A percentile compares a stretch with the other conserved stretches of the same genome.
phyloP scores from a whole-genome alignment of 345 rosid species.

The Syzygium aromaticum region DNA sequence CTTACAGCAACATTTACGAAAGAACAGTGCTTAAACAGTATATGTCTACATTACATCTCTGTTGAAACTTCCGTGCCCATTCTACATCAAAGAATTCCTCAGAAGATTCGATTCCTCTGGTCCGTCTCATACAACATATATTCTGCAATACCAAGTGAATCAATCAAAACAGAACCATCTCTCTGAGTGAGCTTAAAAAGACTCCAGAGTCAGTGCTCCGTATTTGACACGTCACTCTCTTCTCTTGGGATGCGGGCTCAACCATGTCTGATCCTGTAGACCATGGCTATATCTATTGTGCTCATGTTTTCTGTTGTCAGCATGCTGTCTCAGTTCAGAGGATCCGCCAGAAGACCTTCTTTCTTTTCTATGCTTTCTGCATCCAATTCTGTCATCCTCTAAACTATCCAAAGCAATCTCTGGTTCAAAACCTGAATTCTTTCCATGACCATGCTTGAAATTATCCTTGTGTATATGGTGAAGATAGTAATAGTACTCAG shows the following conservation, averaged over 20 bases:
- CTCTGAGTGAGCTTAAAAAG: background rate
- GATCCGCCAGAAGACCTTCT: conserved; percentile 7
- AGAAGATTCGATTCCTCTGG: background rate
- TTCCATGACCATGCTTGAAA: conserved; percentile 34
- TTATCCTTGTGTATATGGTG: conserved; percentile 46
- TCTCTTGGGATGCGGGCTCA: conserved; percentile 1
- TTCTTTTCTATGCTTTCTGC: conserved; percentile 16
- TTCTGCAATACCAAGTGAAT: background rate
- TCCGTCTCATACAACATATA: background rate
- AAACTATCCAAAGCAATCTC: conserved; percentile 17
- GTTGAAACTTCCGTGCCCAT: background rate
- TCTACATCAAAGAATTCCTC: background rate
- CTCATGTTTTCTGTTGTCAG: background rate
- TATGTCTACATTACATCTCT: background rate
- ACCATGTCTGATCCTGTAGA: conserved; percentile 1
- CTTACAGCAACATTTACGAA: background rate
- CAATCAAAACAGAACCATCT: background rate
- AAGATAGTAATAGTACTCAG: conserved; percentile 36
- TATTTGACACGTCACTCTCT: background rate
- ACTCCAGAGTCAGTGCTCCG: background rate
- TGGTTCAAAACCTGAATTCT: conserved; percentile 18
- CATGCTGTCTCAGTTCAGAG: conserved; percentile 1
- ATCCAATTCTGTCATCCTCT: conserved; percentile 19
- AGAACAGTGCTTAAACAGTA: background rate
- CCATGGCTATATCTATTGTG: background rate